phyloP scores from a whole-genome alignment of 352 stramenopile species.

The Globisporangium orthogonon region DNA sequence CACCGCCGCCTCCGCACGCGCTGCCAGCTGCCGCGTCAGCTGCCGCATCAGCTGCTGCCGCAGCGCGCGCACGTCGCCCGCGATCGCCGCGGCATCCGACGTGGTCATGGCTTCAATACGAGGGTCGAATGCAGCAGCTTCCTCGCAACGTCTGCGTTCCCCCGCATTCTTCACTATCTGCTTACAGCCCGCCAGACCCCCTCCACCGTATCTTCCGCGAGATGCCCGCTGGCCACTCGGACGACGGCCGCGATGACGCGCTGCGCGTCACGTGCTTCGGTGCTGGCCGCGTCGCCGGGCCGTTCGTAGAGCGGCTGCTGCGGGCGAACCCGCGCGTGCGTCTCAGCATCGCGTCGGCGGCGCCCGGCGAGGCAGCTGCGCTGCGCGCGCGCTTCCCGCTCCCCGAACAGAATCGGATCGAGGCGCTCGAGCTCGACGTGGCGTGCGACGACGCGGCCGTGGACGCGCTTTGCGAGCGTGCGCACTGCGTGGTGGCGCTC shows the following conservation, averaged over 20 bases:
- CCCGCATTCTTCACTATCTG: no score
- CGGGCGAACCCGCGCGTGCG: slow-evolving; percentile 9
- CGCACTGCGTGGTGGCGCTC: slow-evolving; percentile 79
- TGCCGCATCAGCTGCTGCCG: slow-evolving; percentile 26
- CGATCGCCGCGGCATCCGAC: no score
- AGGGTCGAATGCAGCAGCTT: no score
- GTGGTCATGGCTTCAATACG: no score
- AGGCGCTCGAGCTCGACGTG: slow-evolving; percentile 17
- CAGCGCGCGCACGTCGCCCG: slow-evolving; percentile 1
- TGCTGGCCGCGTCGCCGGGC: slow-evolving; percentile 33
- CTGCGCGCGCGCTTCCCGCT: slow-evolving; percentile 15
- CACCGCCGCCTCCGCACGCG: slow-evolving; percentile 9
- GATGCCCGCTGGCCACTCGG: background rate
- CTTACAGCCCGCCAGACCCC: no score
- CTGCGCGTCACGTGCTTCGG: slow-evolving; percentile 36
- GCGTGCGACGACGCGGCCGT: slow-evolving; percentile 13
- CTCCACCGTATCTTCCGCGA: no score
- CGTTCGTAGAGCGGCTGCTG: slow-evolving; percentile 33
- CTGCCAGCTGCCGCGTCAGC: slow-evolving; percentile 28
- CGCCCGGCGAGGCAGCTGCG: slow-evolving; percentile 21
- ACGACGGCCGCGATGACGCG: background rate
- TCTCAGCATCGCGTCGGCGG: slow-evolving; percentile 20
- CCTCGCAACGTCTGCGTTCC: no score
- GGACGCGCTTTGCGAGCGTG: slow-evolving; percentile 19
- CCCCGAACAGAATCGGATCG: background rate